These are phyloP conservation scores for Pestalotiopsis sp. DNA, from an alignment of 2,329 filamentous ascomycete species.

Conservation along the genomic window DNA sequence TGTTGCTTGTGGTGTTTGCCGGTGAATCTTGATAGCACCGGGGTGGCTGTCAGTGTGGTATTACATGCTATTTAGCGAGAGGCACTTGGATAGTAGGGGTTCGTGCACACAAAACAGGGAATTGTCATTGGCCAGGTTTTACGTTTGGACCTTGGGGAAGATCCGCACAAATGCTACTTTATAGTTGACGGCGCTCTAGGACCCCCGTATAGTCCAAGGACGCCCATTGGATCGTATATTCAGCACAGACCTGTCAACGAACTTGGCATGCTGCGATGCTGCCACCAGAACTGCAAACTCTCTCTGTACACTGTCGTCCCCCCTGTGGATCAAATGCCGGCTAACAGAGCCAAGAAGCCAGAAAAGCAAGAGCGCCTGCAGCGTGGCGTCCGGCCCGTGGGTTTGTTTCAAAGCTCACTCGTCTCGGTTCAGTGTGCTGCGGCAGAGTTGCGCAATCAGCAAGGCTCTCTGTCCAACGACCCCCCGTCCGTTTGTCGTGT, in stretches of 20 bases:
- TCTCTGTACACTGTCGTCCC: background rate
- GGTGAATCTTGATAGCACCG: background rate
- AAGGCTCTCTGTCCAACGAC: background rate
- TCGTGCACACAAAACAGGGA: slow-evolving; percentile 2
- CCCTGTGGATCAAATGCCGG: background rate
- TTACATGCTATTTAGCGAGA: background rate
- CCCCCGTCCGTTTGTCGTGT: background rate
- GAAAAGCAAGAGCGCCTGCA: background rate
- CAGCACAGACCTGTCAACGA: slow-evolving; percentile 10
- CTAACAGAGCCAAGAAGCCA: background rate
- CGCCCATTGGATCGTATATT: background rate
- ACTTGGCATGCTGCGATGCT: slow-evolving; percentile 1
- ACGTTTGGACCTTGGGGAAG: background rate
- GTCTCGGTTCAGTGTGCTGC: background rate
- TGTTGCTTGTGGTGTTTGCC: background rate
- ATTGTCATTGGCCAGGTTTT: slow-evolving; percentile 4
- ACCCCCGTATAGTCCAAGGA: background rate
- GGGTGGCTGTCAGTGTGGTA: background rate
- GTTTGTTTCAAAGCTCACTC: slow-evolving; percentile 7
- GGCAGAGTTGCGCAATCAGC: background rate
- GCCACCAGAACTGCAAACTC: background rate
- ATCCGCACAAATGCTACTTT: background rate
- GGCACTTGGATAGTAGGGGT: slow-evolving; percentile 5
- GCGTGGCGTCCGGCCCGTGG: background rate
- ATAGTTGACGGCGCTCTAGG: background rate